Conservation (phyloP, 2,329 filamentous ascomycete species). For the Sclerotinia trifoliorum region DNA sequence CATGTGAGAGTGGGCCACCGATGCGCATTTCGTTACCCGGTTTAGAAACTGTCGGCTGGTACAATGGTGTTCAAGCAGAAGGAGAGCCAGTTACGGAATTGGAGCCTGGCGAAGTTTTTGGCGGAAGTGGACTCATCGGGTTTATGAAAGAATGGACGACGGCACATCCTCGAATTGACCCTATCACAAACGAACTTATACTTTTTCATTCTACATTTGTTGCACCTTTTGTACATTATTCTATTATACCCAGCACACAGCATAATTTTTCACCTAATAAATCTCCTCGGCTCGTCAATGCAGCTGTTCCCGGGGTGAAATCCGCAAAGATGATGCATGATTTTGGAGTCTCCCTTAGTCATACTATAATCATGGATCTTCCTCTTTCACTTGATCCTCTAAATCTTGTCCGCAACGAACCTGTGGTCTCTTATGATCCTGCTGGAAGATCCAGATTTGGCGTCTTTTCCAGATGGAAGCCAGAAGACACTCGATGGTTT, state of each 20-base stretch:
- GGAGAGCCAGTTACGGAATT: constrained; percentile 43
- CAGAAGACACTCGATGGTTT: constrained; percentile 62
- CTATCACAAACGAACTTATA: constrained; percentile 61
- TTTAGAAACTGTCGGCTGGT: constrained; percentile 70
- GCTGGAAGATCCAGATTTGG: constrained; percentile 60
- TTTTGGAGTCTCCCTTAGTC: constrained; percentile 62
- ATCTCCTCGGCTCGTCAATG: constrained; percentile 45
- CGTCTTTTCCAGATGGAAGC: constrained; percentile 62
- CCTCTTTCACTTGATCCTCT: constrained; percentile 64
- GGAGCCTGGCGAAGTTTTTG: constrained; percentile 52
- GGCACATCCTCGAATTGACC: constrained; percentile 66
- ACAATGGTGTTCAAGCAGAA: constrained; percentile 58
- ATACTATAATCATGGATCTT: constrained; percentile 68
- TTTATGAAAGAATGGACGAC: constrained; percentile 73
- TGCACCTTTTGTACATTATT: constrained; percentile 67
- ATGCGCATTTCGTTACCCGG: constrained; percentile 63
- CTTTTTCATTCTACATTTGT: constrained; percentile 66
- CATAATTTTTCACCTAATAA: constrained; percentile 35
- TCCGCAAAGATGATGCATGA: constrained; percentile 75
- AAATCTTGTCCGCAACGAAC: constrained; percentile 56
- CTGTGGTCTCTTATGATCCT: constrained; percentile 60
- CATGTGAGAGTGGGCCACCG: constrained; percentile 69
- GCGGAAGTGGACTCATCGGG: constrained; percentile 53
- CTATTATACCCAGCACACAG: constrained; percentile 49
- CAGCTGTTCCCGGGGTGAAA: constrained; percentile 58